These are phyloP conservation scores for Monosporascus sp. DNA, from an alignment of 2,329 filamentous ascomycete species.

Conservation along the genomic window DNA sequence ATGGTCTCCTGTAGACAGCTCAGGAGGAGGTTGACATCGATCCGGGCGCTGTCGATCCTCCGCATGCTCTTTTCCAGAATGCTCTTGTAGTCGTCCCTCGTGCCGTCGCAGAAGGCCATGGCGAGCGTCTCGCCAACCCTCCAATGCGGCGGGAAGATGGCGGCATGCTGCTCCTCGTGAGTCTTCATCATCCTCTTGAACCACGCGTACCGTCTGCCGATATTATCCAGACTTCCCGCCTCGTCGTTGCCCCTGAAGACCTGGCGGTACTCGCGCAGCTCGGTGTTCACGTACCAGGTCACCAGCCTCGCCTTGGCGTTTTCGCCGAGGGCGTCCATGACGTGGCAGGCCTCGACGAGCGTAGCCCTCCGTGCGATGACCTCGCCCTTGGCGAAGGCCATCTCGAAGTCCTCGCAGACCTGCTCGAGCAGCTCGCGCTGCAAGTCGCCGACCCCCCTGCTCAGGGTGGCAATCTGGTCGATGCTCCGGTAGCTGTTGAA, in stretches of 20 bases:
- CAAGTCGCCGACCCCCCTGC: slow-evolving; percentile 86
- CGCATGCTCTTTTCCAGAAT: slow-evolving; percentile 87
- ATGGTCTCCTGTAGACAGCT: slow-evolving; percentile 92
- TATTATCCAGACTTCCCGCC: slow-evolving; percentile 93
- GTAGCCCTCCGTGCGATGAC: slow-evolving; percentile 63
- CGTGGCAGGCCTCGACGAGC: slow-evolving; percentile 80
- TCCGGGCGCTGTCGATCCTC: slow-evolving; percentile 65
- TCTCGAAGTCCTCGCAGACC: slow-evolving; percentile 98
- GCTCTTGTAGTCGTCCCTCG: slow-evolving; percentile 88
- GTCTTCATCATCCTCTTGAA: slow-evolving; percentile 93
- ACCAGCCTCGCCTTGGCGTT: slow-evolving; percentile 75
- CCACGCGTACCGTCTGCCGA: slow-evolving; percentile 91
- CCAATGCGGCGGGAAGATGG: slow-evolving; percentile 84
- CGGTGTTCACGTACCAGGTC: slow-evolving; percentile 97
- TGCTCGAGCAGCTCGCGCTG: slow-evolving; percentile 92
- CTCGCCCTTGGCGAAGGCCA: slow-evolving; percentile 87
- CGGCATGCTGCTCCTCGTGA: slow-evolving; percentile 87
- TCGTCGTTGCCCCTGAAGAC: slow-evolving; percentile 96
- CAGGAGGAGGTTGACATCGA: slow-evolving; percentile 85
- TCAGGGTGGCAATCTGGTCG: slow-evolving; percentile 92
- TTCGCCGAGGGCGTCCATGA: slow-evolving; percentile 93
- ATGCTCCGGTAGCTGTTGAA: slow-evolving; percentile 98
- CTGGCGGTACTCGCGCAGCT: slow-evolving; percentile 89
- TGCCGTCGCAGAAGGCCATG: slow-evolving; percentile 91
- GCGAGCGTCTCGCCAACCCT: slow-evolving; percentile 84